Evolutionary conservation across 441 rosid species (phyloP), one percentile per base, ranked within the genome.

Genomic region (Macaranga tanarius): DNA sequence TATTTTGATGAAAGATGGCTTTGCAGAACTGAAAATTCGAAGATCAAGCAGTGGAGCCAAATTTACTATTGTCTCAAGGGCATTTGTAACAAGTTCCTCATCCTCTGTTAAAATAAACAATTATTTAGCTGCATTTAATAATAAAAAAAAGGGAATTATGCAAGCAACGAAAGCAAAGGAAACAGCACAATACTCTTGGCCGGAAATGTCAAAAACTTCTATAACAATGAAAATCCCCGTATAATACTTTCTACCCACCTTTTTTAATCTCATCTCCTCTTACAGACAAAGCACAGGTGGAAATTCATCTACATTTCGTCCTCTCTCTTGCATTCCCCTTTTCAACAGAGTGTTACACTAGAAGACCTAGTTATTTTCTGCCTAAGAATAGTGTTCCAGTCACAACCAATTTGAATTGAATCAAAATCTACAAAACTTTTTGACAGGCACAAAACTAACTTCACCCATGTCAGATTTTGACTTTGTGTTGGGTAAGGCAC

Each of bases 11-110:
- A 65, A 88, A 34, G 98, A 88, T 67, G 86, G 93, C 78, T 92
- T 95, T 67, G 79, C 65, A 20, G 98, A 92, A 84, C 98, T 95
- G 72, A 95, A 92, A 78, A 91, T 92, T 69, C 92, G 92, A 79
- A 95, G 96, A 84, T 95, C 98, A 65, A 95, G 93, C 85, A 92
- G 69, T 10, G 94, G 97, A 42, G 97, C 97, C 80, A 92, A 77
- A 85, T 95, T 95, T 63, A 92, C 99, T 67, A 92, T 84, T 26
- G 95, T 88, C 85, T 95, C 99, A 0, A 95, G 94, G 65, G 92
- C 85, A 84, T 92, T 95, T 62, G 97, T 92, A 45, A 92, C 92
- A 66, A 95, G 93, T 72, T 95, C 98, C 83, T 95, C 99, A 59
- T 95, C 95, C 97, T 90, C 98, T 92, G 95, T 74, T 71, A 74